Base-by-base conservation (phyloP, 345 rosid species). In the Syzygium jambos region DNA sequence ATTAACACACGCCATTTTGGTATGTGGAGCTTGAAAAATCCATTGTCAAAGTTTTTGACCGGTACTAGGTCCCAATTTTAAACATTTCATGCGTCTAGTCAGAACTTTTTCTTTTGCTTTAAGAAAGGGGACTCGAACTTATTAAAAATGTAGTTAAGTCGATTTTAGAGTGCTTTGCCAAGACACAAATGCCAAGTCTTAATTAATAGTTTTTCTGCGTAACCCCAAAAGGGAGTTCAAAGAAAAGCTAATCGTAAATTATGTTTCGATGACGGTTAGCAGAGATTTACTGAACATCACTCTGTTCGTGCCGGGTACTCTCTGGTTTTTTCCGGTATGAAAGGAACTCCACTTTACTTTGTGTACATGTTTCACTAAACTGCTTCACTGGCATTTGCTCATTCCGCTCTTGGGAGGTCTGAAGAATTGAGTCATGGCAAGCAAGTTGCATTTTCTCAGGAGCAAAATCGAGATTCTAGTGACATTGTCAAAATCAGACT, bases 241-340 rank as follows among this genome's bases (percentile, higher is more conserved):
- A 91, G 89, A 89, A 96, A 93, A 94, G 91, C 88, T 84, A 95
- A 95, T 51, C 91, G 92, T 91, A 95, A 93, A 90, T 88, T 93
- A 84, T 96, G 98, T 98, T 95, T 96, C 89, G 91, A 92, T 89
- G 95, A 95, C 63, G 96, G 95, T 85, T 96, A 98, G 99, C 95
- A 93, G 89, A 96, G 94, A 89, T 95, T 96, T 90, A 93, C 95
- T 41, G 97, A 95, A 85, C 95, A 95, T 51, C 95, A 93, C 90
- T 89, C 92, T 63, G 95, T 96, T 56, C 93, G 93, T 86, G 90
- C 93, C 90, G 98, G 99, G 46, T 61, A 93, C 92, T 91, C 95
- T 91, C 87, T 96, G 89, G 89, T 95, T 83, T 96, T 95, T 92
- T 43, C 46, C 93, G 94, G 95, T 95, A 96, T 65, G 97, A 95